These are phyloP conservation scores for Cucurbita ficifolia DNA, from an alignment of 306 rosid genomes.

Conservation along the genomic window DNA sequence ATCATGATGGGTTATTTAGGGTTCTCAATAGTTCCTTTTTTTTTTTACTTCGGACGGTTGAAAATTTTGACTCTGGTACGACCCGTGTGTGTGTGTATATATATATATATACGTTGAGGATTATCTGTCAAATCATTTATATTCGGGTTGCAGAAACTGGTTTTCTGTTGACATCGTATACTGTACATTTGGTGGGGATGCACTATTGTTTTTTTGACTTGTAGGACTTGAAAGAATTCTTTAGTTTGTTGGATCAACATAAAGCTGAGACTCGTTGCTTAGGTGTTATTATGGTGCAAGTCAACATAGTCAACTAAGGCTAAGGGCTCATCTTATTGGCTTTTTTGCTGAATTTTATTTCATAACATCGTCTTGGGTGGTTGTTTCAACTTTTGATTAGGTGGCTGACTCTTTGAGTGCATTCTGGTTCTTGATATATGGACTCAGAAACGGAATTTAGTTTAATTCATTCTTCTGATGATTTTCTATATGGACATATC, in stretches of 20 bases:
- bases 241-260: not conserved
- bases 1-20: not conserved
- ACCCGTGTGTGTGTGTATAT: no score
- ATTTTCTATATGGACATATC: not conserved
- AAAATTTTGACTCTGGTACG: not conserved
- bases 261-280: not conserved
- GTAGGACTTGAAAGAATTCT: not conserved
- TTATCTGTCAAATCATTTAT: not conserved
- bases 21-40: not conserved
- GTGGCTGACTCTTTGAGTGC: not conserved
- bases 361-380: not conserved
- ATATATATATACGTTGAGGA: no score
- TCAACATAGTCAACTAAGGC: not conserved
- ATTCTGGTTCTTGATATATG: not conserved
- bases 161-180: not conserved
- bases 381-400: not conserved
- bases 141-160: not conserved
- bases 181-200: not conserved
- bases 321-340: not conserved
- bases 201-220: not conserved
- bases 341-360: not conserved
- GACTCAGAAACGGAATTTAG: not conserved
- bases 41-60: not conserved
- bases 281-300: not conserved
- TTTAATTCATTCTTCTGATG: not conserved